phyloP scores from a whole-genome alignment of 75 land plant genomes.

The Sequoia sempervirens region DNA sequence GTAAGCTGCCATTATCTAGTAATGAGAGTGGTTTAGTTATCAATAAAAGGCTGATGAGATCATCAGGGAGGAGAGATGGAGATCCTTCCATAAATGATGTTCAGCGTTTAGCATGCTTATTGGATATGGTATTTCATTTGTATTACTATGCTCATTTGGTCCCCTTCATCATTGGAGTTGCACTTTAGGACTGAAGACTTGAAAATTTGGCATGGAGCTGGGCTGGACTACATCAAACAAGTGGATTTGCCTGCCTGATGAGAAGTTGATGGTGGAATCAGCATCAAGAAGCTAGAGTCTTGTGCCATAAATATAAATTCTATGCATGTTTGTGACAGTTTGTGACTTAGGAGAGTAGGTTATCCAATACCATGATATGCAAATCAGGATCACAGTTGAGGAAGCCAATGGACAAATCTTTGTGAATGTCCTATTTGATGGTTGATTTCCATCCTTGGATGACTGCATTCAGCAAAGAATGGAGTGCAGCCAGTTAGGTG shows the following conservation, averaged over 20 bases:
- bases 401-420: background rate
- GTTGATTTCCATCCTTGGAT: background rate
- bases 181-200: background rate
- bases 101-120: background rate
- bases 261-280: background rate
- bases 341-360: background rate
- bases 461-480: too few species aligned
- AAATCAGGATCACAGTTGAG: background rate
- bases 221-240: background rate
- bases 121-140: background rate
- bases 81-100: background rate
- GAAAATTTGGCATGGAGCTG: background rate
- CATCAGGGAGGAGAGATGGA: background rate
- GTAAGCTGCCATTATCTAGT: background rate
- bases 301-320: background rate
- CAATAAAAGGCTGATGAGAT: background rate
- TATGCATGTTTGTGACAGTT: too few species aligned
- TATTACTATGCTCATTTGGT: background rate
- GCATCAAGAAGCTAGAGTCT: background rate
- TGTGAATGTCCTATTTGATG: background rate
- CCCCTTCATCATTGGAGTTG: background rate
- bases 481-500: background rate
- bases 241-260: background rate
- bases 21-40: background rate
- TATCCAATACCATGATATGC: background rate